Percentiles rank a stretch among this genome's conserved stretches.
Conservation (phyloP, 805 yeast genomes). For the Saturnispora zaruensis region DNA sequence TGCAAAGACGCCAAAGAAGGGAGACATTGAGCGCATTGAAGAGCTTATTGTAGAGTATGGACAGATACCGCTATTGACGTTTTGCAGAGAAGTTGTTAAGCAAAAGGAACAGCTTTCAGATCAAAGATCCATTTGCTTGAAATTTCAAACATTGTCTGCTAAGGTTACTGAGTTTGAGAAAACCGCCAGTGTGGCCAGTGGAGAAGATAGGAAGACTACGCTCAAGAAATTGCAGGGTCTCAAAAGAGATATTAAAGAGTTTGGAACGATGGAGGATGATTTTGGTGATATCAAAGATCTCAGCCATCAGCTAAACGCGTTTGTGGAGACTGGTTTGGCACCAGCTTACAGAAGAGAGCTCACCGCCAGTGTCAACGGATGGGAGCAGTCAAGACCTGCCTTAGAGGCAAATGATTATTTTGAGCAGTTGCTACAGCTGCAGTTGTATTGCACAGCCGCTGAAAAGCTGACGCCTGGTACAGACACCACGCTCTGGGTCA, state of each 20-base stretch:
- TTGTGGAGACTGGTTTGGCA: neutral
- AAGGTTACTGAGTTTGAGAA: constrained; percentile 10
- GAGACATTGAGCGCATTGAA: constrained; percentile 4
- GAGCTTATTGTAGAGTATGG: constrained; percentile 9
- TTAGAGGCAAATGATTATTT: neutral
- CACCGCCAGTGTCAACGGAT: neutral
- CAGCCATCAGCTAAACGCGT: neutral
- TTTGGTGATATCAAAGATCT: neutral
- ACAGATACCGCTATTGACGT: constrained; percentile 8
- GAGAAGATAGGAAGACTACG: neutral
- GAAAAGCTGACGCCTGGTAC: constrained; percentile 26
- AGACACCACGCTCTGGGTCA: constrained; percentile 42
- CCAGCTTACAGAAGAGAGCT: neutral
- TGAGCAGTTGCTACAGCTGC: constrained; percentile 21
- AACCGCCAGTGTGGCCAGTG: neutral
- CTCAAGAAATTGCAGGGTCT: neutral
- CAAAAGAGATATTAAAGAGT: neutral
- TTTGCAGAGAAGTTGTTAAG: constrained; percentile 9
- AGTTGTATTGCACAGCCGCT: constrained; percentile 22
- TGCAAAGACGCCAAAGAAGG: neutral
- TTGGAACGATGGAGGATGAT: neutral
- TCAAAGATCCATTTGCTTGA: neutral
- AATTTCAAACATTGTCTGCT: neutral
- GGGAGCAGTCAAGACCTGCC: constrained; percentile 5
- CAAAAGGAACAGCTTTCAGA: constrained; percentile 8